phyloP scores from a whole-genome alignment of 2,329 filamentous ascomycete species.

The Pezicula radicicola region DNA sequence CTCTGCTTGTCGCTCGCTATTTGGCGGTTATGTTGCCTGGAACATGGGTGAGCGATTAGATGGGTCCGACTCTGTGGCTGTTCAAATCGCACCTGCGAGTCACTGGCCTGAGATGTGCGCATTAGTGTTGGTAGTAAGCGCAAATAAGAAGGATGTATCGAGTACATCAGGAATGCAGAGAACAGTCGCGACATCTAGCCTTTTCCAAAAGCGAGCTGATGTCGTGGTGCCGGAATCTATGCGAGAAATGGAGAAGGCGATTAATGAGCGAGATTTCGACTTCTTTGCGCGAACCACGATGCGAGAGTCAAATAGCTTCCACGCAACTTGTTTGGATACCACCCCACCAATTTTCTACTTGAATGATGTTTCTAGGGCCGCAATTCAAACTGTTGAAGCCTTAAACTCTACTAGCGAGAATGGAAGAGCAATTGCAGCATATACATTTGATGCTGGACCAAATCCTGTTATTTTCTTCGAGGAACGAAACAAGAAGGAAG shows the following conservation, averaged over 20 bases:
- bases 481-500: conserved; percentile 68
- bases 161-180: conserved; percentile 96
- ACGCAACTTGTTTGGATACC: conserved; percentile 91
- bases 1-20: conserved; percentile 87
- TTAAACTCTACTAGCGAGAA: conserved; percentile 69
- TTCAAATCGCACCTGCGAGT: conserved; percentile 80
- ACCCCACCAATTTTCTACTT: conserved; percentile 98
- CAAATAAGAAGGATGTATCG: conserved; percentile 92
- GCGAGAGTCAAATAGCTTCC: conserved; percentile 96
- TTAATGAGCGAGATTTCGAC: conserved; percentile 76
- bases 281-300: conserved; percentile 91
- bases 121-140: conserved; percentile 84
- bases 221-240: conserved; percentile 81
- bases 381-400: conserved; percentile 82
- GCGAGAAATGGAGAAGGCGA: conserved; percentile 79
- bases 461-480: conserved; percentile 97
- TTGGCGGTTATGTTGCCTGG: conserved; percentile 97
- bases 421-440: conserved; percentile 80
- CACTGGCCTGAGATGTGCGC: conserved; percentile 98
- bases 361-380: conserved; percentile 90
- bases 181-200: conserved; percentile 82
- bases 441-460: conserved; percentile 96
- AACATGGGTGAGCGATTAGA: conserved; percentile 72
- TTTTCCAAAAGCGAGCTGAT: conserved; percentile 75
- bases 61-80: conserved; percentile 82